Conservation (phyloP, 2,329 filamentous ascomycete genomes). For the Trichoderma breve region DNA sequence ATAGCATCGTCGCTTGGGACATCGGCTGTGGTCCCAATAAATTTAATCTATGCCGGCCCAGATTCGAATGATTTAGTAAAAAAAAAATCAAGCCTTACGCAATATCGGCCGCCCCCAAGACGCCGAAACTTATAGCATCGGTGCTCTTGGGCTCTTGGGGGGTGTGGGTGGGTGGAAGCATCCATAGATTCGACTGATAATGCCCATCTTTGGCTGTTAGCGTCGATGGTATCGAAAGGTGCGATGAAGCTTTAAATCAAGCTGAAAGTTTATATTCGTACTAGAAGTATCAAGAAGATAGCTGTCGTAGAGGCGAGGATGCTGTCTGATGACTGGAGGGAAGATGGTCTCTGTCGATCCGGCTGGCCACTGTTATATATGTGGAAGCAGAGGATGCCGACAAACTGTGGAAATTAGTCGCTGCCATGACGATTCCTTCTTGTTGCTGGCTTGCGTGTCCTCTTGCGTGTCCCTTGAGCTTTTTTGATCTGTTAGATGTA, state of each 20-base stretch:
- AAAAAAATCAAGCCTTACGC: constrained; percentile 29
- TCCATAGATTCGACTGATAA: constrained; percentile 15
- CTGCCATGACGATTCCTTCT: not conserved
- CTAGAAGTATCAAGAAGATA: not conserved
- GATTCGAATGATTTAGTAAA: not conserved
- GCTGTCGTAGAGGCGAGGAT: not conserved
- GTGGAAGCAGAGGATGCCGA: not conserved
- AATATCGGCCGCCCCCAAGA: constrained; percentile 43
- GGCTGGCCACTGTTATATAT: not conserved
- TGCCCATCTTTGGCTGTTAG: not conserved
- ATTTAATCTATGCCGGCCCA: not conserved
- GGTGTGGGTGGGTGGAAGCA: constrained; percentile 7
- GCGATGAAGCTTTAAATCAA: too few species aligned
- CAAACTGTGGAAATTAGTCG: not conserved
- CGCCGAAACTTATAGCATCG: constrained; percentile 38
- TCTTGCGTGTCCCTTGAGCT: too few species aligned
- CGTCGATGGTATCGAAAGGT: not conserved
- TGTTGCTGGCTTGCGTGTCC: not conserved
- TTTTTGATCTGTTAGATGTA: not conserved
- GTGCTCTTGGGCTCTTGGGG: constrained; percentile 1
- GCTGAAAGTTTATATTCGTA: too few species aligned
- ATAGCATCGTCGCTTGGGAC: not conserved
- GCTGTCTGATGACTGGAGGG: not conserved
- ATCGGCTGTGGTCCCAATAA: not conserved
- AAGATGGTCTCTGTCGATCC: not conserved